Evolutionary conservation across 805 yeast species (phyloP), one percentile per base, ranked within the genome.

Genomic region (Metschnikowia borealis): DNA sequence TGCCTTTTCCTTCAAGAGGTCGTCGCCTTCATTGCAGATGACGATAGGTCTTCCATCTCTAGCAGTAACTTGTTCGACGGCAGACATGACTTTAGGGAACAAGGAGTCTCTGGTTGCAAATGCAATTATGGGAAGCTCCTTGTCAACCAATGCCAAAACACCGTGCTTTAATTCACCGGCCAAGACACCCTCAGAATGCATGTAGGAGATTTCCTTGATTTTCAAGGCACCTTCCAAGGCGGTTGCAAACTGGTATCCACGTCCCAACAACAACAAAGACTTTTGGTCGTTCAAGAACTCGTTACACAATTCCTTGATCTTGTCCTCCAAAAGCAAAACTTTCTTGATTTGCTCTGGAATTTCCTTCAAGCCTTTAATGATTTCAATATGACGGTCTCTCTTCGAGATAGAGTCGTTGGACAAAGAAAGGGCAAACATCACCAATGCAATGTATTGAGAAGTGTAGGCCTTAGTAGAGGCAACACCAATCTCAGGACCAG

Each of bases 91-190:
- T 75, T 92, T 91, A 54, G 98, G 96, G 79, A 92, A 90, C 61
- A 94, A 80, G 14, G 97, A 87, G 73, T 94, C 99, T 66, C 95
- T 83, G 5, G 99, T 92, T 47, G 97, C 98, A 67, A 94, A 84
- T 3, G 96, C 96, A 70, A 94, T 86, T 59, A 94, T 89, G 53
- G 99, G 99, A 66, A 94, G 77, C 55, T 85, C 78, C 61, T 87
- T 96, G 71, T 94, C 99, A 53, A 94, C 97, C 53, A 94, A 79
- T 6, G 99, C 99, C 63, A 94, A 81, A 32, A 89, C 96, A 73
- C 99, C 99, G 67, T 94, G 99, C 71, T 94, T 94, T 73, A 94
- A 83, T 74, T 94, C 99, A 69, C 99, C 99, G 20, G 99, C 99
- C 58, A 94, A 83, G 48, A 94, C 96, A 77, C 99, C 99, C 75